phyloP scores from a whole-genome alignment of 345 rosid species.

The Chamaenerion angustifolium region DNA sequence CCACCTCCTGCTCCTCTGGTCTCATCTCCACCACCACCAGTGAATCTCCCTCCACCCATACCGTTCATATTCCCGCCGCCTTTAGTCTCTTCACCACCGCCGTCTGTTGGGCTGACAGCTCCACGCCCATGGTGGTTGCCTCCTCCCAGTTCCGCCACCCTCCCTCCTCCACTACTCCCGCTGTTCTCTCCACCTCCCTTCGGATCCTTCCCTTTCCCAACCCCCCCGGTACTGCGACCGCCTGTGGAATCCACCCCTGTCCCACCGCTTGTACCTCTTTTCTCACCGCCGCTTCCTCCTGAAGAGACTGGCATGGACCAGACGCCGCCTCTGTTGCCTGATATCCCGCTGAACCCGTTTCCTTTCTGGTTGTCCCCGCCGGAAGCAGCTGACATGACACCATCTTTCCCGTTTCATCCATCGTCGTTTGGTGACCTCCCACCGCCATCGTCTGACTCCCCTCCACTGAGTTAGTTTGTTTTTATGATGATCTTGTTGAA shows the following conservation, averaged over 20 bases:
- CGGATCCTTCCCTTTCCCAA: not conserved
- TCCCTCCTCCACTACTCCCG: not conserved
- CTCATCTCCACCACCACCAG: not conserved
- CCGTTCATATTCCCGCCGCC: conserved; percentile 6
- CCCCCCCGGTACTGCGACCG: too few relatives aligned
- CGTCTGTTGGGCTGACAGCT: conserved; percentile 4
- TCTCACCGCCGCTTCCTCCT: not conserved
- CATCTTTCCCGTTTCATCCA: not conserved
- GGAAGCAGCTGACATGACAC: not conserved
- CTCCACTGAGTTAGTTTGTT: not conserved
- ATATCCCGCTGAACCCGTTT: not conserved
- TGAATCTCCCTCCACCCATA: conserved; percentile 9
- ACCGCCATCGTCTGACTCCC: conserved; percentile 3
- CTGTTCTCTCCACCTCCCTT: conserved; percentile 6
- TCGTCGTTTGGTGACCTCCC: not conserved
- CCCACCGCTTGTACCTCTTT: not conserved
- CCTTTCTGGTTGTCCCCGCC: not conserved
- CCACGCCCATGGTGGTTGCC: too few relatives aligned
- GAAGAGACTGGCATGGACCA: not conserved
- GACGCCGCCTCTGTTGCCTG: conserved; percentile 6
- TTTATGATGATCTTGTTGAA: not conserved
- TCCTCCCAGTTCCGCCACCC: conserved; percentile 1
- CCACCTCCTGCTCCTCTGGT: not conserved
- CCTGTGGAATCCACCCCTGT: too few relatives aligned
- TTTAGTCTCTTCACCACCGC: conserved; percentile 7